phyloP scores from a whole-genome alignment of 1,284 basidiomycete genomes.

The Coniferiporia sulphurascens region DNA sequence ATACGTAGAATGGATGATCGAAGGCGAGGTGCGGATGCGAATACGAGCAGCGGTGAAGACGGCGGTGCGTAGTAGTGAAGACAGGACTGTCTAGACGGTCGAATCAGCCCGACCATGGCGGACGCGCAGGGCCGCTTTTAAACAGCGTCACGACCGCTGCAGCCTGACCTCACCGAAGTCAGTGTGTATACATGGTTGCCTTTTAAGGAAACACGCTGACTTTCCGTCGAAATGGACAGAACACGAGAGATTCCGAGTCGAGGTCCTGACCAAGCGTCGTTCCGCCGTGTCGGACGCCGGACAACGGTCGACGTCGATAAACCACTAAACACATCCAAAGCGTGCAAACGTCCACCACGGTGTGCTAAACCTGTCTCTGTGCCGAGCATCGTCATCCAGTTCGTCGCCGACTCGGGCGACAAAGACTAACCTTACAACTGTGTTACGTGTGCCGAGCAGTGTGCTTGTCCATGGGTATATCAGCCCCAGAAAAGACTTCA shows the following conservation, averaged over 20 bases:
- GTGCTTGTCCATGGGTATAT: constrained; percentile 37
- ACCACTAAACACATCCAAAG: constrained; percentile 68
- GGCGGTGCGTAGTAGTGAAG: constrained; percentile 5
- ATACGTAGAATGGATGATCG: background rate
- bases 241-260: background rate
- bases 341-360: constrained; percentile 79
- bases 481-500: constrained; percentile 50
- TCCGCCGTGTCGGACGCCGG: background rate
- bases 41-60: constrained; percentile 6
- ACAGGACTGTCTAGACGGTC: background rate
- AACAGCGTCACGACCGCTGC: background rate
- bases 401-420: constrained; percentile 84
- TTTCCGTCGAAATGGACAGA: background rate
- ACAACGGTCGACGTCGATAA: constrained; percentile 58
- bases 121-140: background rate
- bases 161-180: too few relatives aligned
- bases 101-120: background rate
- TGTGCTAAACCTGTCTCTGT: constrained; percentile 48
- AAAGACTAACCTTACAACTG: constrained; percentile 74
- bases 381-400: constrained; percentile 81
- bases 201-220: background rate
- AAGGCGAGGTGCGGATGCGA: background rate
- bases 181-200: background rate
- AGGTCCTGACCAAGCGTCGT: too few relatives aligned
- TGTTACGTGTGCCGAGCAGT: constrained; percentile 84